Conservation (phyloP, 2,329 filamentous ascomycete genomes). For the Paecilomyces variotii region DNA sequence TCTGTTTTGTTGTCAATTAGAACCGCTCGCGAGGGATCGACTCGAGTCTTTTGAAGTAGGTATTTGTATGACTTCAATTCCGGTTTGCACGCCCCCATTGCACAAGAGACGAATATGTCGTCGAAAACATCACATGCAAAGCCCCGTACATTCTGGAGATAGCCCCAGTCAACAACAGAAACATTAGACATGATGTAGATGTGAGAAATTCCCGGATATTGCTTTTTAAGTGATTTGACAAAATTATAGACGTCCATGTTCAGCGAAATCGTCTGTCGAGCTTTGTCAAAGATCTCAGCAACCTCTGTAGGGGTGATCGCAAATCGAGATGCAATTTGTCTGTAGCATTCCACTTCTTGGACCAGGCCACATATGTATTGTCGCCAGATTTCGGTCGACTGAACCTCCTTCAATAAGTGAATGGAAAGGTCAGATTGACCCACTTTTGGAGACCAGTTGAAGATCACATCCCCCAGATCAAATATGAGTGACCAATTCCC, state of each 20-base stretch:
- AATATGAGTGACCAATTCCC: background rate
- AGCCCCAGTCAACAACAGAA: background rate
- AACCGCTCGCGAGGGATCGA: background rate
- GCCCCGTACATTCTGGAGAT: background rate
- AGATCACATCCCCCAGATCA: background rate
- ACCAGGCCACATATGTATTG: background rate
- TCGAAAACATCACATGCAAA: background rate
- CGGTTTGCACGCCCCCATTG: background rate
- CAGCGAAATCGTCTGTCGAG: background rate
- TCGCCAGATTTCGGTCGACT: background rate
- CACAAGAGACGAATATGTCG: background rate
- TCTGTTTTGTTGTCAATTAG: background rate
- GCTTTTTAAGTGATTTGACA: background rate
- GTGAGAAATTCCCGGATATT: background rate
- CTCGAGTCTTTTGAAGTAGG: background rate
- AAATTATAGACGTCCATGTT: background rate
- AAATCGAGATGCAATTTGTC: background rate
- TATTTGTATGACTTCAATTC: background rate
- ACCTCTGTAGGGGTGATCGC: background rate
- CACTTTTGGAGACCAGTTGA: background rate
- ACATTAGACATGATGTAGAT: background rate
- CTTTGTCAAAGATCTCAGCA: background rate
- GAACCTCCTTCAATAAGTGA: background rate
- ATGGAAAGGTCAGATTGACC: background rate
- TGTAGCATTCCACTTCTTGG: background rate